These are phyloP conservation scores for Moricandia moricandioides DNA, from an alignment of 345 rosid genomes.

Conservation along the genomic window DNA sequence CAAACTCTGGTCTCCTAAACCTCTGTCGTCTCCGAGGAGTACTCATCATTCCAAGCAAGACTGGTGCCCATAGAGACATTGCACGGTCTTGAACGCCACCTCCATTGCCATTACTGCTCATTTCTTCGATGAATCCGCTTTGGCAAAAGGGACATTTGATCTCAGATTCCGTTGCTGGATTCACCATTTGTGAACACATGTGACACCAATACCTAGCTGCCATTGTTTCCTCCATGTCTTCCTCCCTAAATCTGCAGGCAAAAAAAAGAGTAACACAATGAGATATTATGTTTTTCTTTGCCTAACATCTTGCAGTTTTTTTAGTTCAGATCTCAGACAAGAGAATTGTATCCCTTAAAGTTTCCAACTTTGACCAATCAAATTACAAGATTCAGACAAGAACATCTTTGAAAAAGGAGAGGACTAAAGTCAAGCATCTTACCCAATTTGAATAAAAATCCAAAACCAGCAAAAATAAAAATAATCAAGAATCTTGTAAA, in stretches of 20 bases:
- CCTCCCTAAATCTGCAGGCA: constrained; percentile 15
- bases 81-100: constrained; percentile 41
- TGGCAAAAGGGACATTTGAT: constrained; percentile 82
- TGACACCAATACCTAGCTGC: constrained; percentile 63
- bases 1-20: constrained; percentile 50
- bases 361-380: constrained; percentile 13
- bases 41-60: constrained; percentile 85
- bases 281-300: neutral
- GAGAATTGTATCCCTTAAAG: neutral
- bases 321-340: constrained; percentile 26
- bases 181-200: constrained; percentile 65
- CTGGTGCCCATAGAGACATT: constrained; percentile 77
- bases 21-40: constrained; percentile 53
- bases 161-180: constrained; percentile 66
- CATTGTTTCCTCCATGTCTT: constrained; percentile 56
- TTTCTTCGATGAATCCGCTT: constrained; percentile 42
- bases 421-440: neutral
- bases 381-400: constrained; percentile 10
- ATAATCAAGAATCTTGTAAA: constrained; percentile 15
- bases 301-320: neutral
- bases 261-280: neutral
- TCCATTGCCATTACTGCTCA: constrained; percentile 7
- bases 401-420: constrained; percentile 11
- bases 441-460: neutral
- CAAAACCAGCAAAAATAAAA: constrained; percentile 26